phyloP scores from a whole-genome alignment of 2,329 filamentous ascomycete genomes.

The Trichoderma lentiforme region DNA sequence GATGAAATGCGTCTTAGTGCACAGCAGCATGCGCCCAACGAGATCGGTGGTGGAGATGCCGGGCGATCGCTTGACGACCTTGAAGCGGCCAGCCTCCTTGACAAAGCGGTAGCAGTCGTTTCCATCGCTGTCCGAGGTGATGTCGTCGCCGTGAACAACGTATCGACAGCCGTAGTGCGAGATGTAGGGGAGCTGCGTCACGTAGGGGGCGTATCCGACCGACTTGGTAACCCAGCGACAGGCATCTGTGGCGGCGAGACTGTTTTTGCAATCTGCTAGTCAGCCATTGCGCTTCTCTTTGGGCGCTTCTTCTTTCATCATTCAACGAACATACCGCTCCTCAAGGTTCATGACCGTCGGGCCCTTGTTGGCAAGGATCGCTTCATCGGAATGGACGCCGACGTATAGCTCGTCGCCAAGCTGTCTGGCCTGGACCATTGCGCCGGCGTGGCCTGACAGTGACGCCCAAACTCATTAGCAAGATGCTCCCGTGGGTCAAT shows the following conservation, averaged over 20 bases:
- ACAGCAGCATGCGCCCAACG: constrained; percentile 95
- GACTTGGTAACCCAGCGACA: constrained; percentile 91
- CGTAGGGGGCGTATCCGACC: constrained; percentile 84
- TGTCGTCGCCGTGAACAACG: constrained; percentile 95
- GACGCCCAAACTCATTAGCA: background rate
- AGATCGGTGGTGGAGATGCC: constrained; percentile 96
- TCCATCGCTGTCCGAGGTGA: constrained; percentile 88
- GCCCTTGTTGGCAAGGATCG: constrained; percentile 94
- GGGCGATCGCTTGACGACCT: constrained; percentile 93
- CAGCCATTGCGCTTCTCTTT: constrained; percentile 1
- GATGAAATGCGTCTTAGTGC: constrained; percentile 93
- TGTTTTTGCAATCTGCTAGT: constrained; percentile 33
- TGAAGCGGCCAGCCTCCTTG: constrained; percentile 89
- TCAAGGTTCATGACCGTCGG: constrained; percentile 93
- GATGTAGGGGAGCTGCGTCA: constrained; percentile 91
- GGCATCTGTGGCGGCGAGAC: constrained; percentile 84
- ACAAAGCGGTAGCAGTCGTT: constrained; percentile 98
- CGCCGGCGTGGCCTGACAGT: constrained; percentile 83
- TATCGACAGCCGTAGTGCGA: constrained; percentile 92
- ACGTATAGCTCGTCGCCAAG: constrained; percentile 85
- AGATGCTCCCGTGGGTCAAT: background rate
- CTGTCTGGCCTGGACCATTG: constrained; percentile 92
- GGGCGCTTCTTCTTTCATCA: background rate
- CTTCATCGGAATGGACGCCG: constrained; percentile 92
- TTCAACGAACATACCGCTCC: constrained; percentile 60